A percentile compares a stretch with the other conserved stretches of the same genome.
phyloP scores from a whole-genome alignment of 345 rosid species.

The Trapa incisa region DNA sequence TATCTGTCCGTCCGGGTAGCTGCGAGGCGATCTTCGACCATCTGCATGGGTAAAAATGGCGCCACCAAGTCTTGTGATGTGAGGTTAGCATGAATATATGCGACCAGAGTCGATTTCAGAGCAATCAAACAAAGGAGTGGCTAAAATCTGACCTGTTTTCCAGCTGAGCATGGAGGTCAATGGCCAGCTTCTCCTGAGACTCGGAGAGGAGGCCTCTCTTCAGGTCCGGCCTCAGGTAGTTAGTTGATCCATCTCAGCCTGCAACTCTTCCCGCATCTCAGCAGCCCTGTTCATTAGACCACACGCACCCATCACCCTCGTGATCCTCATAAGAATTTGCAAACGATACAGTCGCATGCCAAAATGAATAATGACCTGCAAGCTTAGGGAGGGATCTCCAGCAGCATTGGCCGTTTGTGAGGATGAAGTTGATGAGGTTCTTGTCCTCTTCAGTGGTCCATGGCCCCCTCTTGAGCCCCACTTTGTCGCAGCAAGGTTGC shows the following conservation, averaged over 20 bases:
- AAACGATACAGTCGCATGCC: neutral
- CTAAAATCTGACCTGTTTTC: constrained; percentile 59
- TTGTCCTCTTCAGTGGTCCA: constrained; percentile 94
- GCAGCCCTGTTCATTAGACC: constrained; percentile 40
- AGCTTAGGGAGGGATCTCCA: constrained; percentile 98
- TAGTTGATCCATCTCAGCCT: constrained; percentile 79
- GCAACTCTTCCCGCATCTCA: constrained; percentile 94
- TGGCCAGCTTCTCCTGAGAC: constrained; percentile 69
- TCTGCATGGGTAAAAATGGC: constrained; percentile 18
- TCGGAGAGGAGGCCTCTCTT: constrained; percentile 88
- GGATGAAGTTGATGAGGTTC: constrained; percentile 80
- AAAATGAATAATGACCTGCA: constrained; percentile 29
- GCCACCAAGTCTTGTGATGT: too few relatives aligned
- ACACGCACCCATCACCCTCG: neutral
- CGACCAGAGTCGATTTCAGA: too few relatives aligned
- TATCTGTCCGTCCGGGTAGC: constrained; percentile 91
- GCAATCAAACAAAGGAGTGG: neutral
- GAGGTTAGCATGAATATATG: too few relatives aligned
- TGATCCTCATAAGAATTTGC: neutral
- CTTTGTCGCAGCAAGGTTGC: constrained; percentile 92
- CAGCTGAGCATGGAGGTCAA: constrained; percentile 82
- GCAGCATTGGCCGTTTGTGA: constrained; percentile 92
- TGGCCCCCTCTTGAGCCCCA: constrained; percentile 93
- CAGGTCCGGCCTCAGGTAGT: constrained; percentile 74
- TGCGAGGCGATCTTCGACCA: constrained; percentile 99